These are phyloP conservation scores for Penicillium oxalicum DNA, from an alignment of 2,329 filamentous ascomycete species.

Conservation along the genomic window DNA sequence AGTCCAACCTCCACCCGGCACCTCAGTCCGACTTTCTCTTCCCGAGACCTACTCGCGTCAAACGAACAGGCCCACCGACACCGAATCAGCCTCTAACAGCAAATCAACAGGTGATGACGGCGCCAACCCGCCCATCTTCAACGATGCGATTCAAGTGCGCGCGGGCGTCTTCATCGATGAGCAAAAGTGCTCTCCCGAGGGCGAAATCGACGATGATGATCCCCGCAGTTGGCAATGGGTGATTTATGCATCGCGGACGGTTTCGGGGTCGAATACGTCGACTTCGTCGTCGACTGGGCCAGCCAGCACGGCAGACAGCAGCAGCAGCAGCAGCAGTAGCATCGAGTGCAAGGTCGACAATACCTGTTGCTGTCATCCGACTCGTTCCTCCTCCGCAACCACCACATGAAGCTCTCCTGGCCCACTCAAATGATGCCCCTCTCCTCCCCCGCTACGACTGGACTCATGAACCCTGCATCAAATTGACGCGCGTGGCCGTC, in stretches of 20 bases:
- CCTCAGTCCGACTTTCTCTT: slow-evolving; percentile 15
- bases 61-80: too few species aligned
- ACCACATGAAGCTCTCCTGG: slow-evolving; percentile 45
- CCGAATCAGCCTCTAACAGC: too few species aligned
- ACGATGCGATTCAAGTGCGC: slow-evolving; percentile 55
- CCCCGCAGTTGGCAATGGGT: slow-evolving; percentile 78
- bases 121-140: slow-evolving; percentile 49
- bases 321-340: slow-evolving; percentile 1
- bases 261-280: slow-evolving; percentile 34
- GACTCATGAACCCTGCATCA: slow-evolving; percentile 69
- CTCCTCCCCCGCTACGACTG: slow-evolving; percentile 37
- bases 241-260: slow-evolving; percentile 53
- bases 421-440: slow-evolving; percentile 17
- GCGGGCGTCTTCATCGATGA: slow-evolving; percentile 54
- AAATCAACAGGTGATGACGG: slow-evolving; percentile 6
- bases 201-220: slow-evolving; percentile 79
- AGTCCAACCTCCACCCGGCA: slow-evolving; percentile 24
- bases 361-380: slow-evolving; percentile 66
- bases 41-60: slow-evolving; percentile 5
- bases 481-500: slow-evolving; percentile 72
- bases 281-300: neutral
- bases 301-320: neutral
- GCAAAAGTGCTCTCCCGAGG: slow-evolving; percentile 53
- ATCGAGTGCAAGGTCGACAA: slow-evolving; percentile 16
- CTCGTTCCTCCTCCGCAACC: slow-evolving; percentile 75